Base-by-base conservation (phyloP, 1,139 yeast species). In the Candida tropicalis region DNA sequence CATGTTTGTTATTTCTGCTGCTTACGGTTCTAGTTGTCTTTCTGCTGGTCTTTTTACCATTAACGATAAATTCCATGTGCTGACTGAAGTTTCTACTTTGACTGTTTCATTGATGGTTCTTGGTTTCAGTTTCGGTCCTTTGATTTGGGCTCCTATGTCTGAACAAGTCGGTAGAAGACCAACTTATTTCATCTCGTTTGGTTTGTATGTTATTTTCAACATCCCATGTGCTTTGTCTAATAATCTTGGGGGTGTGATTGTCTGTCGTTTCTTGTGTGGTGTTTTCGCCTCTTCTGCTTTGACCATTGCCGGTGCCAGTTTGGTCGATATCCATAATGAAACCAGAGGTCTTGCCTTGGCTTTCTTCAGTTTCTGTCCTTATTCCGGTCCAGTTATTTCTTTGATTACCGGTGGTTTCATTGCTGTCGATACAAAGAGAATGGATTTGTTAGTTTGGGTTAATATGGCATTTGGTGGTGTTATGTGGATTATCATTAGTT, bases 381-480 rank as follows among this genome's bases (percentile, higher is more conserved):
- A 89, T 63, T 84, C 93, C 42, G 97, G 96, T 39, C 97, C 97
- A 0, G 95, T 87, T 28, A 66, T 89, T 41, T 97, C 96, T 28
- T 96, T 95, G n/a, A 67, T 90, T 43, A 89, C 87, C 35, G 86
- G 88, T 58, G 97, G 97, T 28, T 89, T 89, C 68, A 84, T 89
- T 57, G 76, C 84, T 47, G 82, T 85, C 36, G 79, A 82, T 47
- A 75, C 93, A 22, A 77, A 75, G 12, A 73, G 90, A 55, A 75
- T 81, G 56, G 90, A 84, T 39, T 63, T 87, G 36, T 79, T 89
- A 60, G 79, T 86, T 51, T 89, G 97, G 96, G 91, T 88, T 46
- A 89, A 89, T 58, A 81, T 89, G 87, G 96, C 93, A 2, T 87
- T 89, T 64, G 88, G 93, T 2, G 97, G 96, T 48, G 79, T 80